Evolutionary conservation across 2,329 filamentous ascomycete genomes (phyloP), one percentile per base, ranked within the genome.

Genomic region (Nemania diffusa): DNA sequence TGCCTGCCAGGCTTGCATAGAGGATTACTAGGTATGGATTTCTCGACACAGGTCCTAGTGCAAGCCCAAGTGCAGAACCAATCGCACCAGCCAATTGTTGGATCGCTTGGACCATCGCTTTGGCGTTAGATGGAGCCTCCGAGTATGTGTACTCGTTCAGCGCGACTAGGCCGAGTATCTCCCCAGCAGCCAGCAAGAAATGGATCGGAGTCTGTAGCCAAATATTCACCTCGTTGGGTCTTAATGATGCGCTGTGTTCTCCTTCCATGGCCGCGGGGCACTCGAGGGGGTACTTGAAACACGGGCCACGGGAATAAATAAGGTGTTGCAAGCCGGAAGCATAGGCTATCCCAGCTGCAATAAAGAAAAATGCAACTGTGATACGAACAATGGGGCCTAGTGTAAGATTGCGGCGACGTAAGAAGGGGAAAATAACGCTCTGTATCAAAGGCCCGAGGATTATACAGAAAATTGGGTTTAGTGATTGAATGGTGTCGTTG

Each of bases 361-460:
- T 83, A 37, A 84, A 76, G 20, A 82, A 59, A 77, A 87, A 87
- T 7, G 84, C 84, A 3, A 81, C 73, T 0, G 83, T 79, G 63
- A 87, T 87, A 29, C 85, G 83, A 73, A 84, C 84, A 62, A 87
- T 79, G 9, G 85, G 84, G 0, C 84, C 85, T 73, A 87, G 85
- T 29, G 80, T 77, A 74, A 87, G 79, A 6, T 79, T 78, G 27
- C 78, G 71, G 37, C 81, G 81, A 59, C 84, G 82, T 17, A 87
- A 78, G 3, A 75, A 76, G 0, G 85, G 85, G 75, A 86, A 87
- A n/a, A 87, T 71, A 65, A 85, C 69, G 27, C 79, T 79, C 72
- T 87, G 85, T 62, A 86, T 80, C 55, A 87, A 78, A 2, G 85
- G 85, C 56, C 87, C 85, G 72, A 85, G 82, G 70, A 87, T 81